Percentiles rank a stretch among this genome's conserved stretches.
phyloP scores from a whole-genome alignment of 2,329 filamentous ascomycete genomes.

The Arthrobotrys entomopaga region DNA sequence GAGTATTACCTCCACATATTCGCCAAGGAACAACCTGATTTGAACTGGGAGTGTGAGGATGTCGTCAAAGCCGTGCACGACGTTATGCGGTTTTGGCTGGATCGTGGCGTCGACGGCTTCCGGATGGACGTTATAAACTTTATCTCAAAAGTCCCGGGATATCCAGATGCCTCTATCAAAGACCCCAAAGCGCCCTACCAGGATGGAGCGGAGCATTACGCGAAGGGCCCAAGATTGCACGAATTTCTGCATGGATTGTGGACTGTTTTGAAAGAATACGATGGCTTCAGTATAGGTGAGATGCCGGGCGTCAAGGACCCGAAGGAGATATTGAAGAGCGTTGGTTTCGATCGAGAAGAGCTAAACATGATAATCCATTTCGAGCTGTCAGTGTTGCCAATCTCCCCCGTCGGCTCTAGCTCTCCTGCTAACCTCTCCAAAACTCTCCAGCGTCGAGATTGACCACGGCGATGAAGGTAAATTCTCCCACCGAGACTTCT shows the following conservation, averaged over 20 bases:
- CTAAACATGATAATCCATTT: conserved; percentile 80
- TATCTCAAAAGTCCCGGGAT: conserved; percentile 72
- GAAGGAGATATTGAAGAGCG: conserved; percentile 67
- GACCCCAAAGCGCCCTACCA: conserved; percentile 63
- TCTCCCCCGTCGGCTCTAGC: background rate
- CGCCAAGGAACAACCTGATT: conserved; percentile 78
- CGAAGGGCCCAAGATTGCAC: conserved; percentile 75
- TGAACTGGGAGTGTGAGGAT: conserved; percentile 83
- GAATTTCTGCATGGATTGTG: conserved; percentile 76
- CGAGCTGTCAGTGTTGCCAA: conserved; percentile 66
- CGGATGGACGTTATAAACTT: conserved; percentile 80
- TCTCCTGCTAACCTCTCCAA: background rate
- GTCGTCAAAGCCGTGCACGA: conserved; percentile 77
- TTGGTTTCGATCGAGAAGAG: conserved; percentile 69
- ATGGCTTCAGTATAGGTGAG: conserved; percentile 77
- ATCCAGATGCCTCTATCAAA: conserved; percentile 69
- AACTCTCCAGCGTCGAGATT: conserved; percentile 64
- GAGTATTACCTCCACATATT: conserved; percentile 73
- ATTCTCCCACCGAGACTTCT: conserved; percentile 64
- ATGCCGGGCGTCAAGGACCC: conserved; percentile 67
- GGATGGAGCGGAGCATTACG: conserved; percentile 70
- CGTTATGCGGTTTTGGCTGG: conserved; percentile 81
- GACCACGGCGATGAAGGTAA: conserved; percentile 65
- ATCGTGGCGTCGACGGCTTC: conserved; percentile 77
- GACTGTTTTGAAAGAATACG: conserved; percentile 69